Evolutionary conservation across 2,329 filamentous ascomycete genomes (phyloP).

Genomic region (Alternaria infectoria): DNA sequence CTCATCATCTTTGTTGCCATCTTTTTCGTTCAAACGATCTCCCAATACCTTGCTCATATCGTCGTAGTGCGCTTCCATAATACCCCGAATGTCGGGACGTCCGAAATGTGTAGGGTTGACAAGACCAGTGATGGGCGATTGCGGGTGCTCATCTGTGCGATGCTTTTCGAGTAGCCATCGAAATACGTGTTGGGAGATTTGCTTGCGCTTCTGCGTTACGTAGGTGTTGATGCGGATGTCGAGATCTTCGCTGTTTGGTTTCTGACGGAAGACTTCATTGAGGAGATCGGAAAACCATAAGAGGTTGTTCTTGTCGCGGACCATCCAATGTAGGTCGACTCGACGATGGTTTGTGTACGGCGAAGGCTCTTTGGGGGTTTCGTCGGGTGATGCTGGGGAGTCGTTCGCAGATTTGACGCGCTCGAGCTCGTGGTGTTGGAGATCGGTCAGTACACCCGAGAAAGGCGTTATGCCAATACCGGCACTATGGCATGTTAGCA

Average conservation of each 20-base stretch:
- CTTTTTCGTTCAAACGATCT: constrained; percentile 25
- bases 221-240: constrained; percentile 64
- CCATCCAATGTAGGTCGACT: constrained; percentile 67
- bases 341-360: constrained; percentile 54
- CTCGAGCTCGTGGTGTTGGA: constrained; percentile 56
- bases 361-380: constrained; percentile 12
- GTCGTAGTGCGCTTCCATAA: constrained; percentile 62
- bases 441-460: constrained; percentile 62
- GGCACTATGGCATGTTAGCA: constrained; percentile 41
- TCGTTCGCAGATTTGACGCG: constrained; percentile 25
- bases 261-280: constrained; percentile 53
- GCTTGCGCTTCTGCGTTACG: constrained; percentile 62
- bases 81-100: constrained; percentile 59
- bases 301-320: constrained; percentile 63
- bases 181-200: constrained; percentile 62
- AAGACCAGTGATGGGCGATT: constrained; percentile 62
- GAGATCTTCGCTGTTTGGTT: constrained; percentile 46
- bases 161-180: constrained; percentile 64
- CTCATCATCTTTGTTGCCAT: constrained; percentile 28
- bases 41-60: constrained; percentile 54
- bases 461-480: constrained; percentile 67
- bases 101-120: constrained; percentile 62
- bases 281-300: constrained; percentile 65
- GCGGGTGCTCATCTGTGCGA: constrained; percentile 58
- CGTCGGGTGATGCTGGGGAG: constrained; percentile 10